Evolutionary conservation across 2,329 filamentous ascomycete genomes (phyloP).

Genomic region (Epicoccum sorghinum): DNA sequence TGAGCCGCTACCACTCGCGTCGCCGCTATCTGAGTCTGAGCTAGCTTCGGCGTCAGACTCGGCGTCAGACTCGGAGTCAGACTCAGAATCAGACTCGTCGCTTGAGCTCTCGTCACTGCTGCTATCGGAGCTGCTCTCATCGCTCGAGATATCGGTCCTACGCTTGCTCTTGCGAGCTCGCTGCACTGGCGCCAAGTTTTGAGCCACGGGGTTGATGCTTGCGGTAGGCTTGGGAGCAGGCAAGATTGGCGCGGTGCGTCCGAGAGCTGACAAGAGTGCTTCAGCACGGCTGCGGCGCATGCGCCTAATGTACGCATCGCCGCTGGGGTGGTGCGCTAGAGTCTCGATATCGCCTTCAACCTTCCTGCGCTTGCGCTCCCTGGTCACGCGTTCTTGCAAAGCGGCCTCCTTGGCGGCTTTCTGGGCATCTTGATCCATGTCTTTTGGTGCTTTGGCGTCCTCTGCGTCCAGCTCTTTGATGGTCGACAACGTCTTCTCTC

Average conservation of each 20-base stretch:
- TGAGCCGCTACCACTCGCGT: constrained; percentile 1
- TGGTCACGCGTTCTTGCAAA: constrained; percentile 41
- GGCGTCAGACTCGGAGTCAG: constrained; percentile 14
- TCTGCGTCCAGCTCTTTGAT: constrained; percentile 58
- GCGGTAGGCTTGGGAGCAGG: constrained; percentile 21
- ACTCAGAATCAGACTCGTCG: constrained; percentile 28
- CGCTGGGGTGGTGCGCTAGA: constrained; percentile 30
- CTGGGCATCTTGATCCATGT: constrained; percentile 45
- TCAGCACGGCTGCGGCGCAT: constrained; percentile 43
- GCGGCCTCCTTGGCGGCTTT: constrained; percentile 46
- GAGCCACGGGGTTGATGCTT: constrained; percentile 23
- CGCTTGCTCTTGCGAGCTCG: constrained; percentile 37
- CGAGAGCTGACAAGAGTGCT: constrained; percentile 38
- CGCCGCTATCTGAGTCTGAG: constrained; percentile 14
- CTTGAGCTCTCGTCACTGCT: constrained; percentile 29
- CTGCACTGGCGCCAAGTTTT: constrained; percentile 21
- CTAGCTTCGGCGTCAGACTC: constrained; percentile 18
- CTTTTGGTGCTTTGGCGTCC: constrained; percentile 31
- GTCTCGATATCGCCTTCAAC: constrained; percentile 39
- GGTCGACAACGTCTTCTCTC: constrained; percentile 68
- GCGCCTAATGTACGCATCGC: constrained; percentile 40
- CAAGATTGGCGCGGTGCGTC: constrained; percentile 31
- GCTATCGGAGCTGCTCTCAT: constrained; percentile 44
- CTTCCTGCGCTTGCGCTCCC: constrained; percentile 39
- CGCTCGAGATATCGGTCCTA: constrained; percentile 36